These are phyloP conservation scores for Psilocybe sp. DNA, from an alignment of 768 basidiomycete species.

Conservation along the genomic window DNA sequence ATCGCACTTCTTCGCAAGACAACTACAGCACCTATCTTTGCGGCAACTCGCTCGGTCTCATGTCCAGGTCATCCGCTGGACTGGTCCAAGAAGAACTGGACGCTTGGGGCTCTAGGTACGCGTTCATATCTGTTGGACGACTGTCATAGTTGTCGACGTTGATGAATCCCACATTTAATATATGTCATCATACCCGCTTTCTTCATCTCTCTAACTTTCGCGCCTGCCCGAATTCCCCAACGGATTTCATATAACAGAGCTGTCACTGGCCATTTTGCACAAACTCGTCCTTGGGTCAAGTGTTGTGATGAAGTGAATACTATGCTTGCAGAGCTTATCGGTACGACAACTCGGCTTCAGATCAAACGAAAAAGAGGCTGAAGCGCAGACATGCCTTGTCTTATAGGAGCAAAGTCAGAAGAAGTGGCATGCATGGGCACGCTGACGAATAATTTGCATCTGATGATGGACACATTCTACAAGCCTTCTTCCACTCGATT, in stretches of 20 bases:
- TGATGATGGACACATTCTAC: constrained; percentile 94
- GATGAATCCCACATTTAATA: constrained; percentile 6
- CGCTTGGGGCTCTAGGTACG: constrained; percentile 76
- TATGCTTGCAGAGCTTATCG: constrained; percentile 78
- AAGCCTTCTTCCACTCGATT: constrained; percentile 79
- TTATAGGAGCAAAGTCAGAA: constrained; percentile 73
- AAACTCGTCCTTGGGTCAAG: constrained; percentile 77
- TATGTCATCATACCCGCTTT: constrained; percentile 3
- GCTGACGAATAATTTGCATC: constrained; percentile 91
- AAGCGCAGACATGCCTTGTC: constrained; percentile 16
- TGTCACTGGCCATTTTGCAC: constrained; percentile 87
- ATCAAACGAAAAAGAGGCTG: constrained; percentile 7
- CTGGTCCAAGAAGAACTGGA: constrained; percentile 80
- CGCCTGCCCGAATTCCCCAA: constrained; percentile 10
- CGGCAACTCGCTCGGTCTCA: constrained; percentile 90
- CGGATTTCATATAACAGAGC: constrained; percentile 46
- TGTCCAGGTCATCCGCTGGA: constrained; percentile 68
- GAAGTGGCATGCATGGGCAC: constrained; percentile 97
- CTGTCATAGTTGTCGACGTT: constrained; percentile 6
- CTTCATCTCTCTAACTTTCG: constrained; percentile 13
- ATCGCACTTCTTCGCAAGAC: constrained; percentile 31
- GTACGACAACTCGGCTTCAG: constrained; percentile 39
- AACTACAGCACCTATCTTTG: constrained; percentile 79
- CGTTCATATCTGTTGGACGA: constrained; percentile 7
- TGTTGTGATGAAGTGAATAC: constrained; percentile 72